These are phyloP conservation scores for Chytriomyces sp. DNA, from an alignment of 192 early-diverging fungal species.

Conservation along the genomic window DNA sequence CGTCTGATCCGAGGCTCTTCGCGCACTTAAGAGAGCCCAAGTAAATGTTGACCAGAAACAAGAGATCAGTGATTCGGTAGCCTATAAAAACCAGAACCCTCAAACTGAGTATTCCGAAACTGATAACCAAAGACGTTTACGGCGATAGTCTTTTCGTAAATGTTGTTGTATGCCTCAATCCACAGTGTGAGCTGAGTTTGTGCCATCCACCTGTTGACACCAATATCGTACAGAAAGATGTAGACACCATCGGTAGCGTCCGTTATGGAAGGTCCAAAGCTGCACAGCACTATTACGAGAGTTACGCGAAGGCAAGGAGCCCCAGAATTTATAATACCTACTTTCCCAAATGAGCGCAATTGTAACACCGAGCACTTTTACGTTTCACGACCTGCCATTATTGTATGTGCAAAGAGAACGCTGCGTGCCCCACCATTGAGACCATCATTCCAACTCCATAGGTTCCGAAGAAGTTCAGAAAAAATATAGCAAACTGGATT, in stretches of 20 bases:
- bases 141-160: too few relatives aligned
- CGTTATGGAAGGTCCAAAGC: constrained; percentile 40
- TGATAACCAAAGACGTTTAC: too few relatives aligned
- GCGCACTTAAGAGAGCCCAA: too few relatives aligned
- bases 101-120: too few relatives aligned
- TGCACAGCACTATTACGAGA: constrained; percentile 45
- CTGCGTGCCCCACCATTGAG: constrained; percentile 32
- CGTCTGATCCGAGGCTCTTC: too few relatives aligned
- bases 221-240: constrained; percentile 32
- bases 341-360: too few relatives aligned
- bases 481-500: constrained; percentile 26
- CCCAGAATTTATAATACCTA: constrained; percentile 43
- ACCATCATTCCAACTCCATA: constrained; percentile 44
- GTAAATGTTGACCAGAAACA: too few relatives aligned
- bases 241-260: constrained; percentile 30
- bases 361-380: too few relatives aligned
- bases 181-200: constrained; percentile 30
- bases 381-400: too few relatives aligned
- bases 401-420: too few relatives aligned
- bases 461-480: constrained; percentile 45
- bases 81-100: too few relatives aligned
- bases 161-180: not conserved
- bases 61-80: too few relatives aligned
- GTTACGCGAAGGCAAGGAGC: constrained; percentile 30
- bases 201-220: constrained; percentile 40